Base-by-base conservation (phyloP, 1,284 basidiomycete genomes). In the Heliocybe sulcata region DNA sequence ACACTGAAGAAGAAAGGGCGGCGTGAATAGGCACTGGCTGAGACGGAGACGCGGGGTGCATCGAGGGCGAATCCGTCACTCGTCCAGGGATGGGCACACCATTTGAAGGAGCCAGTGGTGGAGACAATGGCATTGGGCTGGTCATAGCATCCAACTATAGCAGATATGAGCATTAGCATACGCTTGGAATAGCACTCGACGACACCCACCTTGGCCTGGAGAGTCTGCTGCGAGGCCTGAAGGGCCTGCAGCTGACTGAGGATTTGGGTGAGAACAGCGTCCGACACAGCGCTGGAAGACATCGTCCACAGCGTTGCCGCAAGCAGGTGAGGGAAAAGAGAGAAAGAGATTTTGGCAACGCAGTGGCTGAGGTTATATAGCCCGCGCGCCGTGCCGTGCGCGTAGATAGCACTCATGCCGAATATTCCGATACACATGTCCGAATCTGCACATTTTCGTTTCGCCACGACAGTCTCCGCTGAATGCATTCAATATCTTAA, bases 191-290 rank as follows among this genome's bases (percentile, higher is more conserved):
- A 9, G 22, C 14, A 45, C 16, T 45, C 23, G 14, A 49, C n/a
- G 10, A 66, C 70, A 45, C 38, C n/a, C 60, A 87, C 88, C 77
- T 90, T 88, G 25, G 85, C 82, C 61, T 89, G 82, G 57, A 91
- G 72, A 0, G 81, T 75, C 68, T 90, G 85, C 65, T 91, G 88
- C 52, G 81, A 81, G 54, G 84, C 69, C 67, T 88, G 84, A 61
- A 92, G 72, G 3, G 80, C 72, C 62, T 86, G 75, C 55, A 92
- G 79, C 68, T 86, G 84, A 10, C 72, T 70, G 20, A 90, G 75
- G 56, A 92, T 90, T 67, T 90, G 85, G 1, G 79, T 77, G 56
- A 92, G 74, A n/a, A 84, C 64, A 9, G 82, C 79, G 57, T 87
- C 84, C 51, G 82, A 75, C 47, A 70, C 65, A 14, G 78, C 65